Evolutionary conservation across 352 stramenopile species (phyloP).

Genomic region (Blastocystis sp.): DNA sequence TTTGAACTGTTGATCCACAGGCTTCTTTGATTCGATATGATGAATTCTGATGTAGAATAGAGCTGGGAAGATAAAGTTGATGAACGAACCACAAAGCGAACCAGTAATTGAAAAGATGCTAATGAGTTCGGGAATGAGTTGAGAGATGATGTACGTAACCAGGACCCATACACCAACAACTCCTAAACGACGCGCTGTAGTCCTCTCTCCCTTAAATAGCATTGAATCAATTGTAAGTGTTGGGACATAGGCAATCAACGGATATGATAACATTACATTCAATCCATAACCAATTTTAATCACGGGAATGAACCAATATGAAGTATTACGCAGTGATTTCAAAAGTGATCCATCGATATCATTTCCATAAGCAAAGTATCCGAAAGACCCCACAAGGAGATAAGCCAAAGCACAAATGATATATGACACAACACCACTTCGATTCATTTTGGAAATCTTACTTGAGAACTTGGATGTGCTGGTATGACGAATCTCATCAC

Average conservation of each 20-base stretch:
- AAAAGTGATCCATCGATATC: background rate
- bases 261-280: background rate
- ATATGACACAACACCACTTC: background rate
- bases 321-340: background rate
- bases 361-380: slow-evolving; percentile 10
- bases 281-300: slow-evolving; percentile 7
- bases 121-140: slow-evolving; percentile 4
- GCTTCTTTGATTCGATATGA: background rate
- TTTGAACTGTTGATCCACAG: background rate
- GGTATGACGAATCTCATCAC: background rate
- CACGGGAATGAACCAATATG: background rate
- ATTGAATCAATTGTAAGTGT: background rate
- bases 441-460: background rate
- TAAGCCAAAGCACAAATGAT: background rate
- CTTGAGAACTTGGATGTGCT: background rate
- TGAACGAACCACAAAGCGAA: background rate
- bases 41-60: background rate
- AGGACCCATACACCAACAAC: background rate
- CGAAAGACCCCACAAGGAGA: background rate
- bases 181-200: background rate
- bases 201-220: background rate
- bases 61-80: background rate
- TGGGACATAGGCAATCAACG: background rate
- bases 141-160: background rate
- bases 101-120: background rate